Conservation (phyloP, 257 asterid species). For the Rehmannia glutinosa region DNA sequence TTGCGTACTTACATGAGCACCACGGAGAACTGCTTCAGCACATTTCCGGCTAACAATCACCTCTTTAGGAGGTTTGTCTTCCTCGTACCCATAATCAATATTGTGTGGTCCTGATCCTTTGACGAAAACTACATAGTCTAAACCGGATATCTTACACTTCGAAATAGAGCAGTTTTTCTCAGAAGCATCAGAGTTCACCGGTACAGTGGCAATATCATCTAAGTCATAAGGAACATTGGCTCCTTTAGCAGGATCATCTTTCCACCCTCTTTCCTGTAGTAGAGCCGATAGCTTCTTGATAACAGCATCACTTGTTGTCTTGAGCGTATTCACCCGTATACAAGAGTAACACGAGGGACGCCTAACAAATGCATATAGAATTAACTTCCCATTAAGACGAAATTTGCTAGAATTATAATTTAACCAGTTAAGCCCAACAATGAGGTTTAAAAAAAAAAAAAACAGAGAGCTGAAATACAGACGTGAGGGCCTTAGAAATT, state of each 20-base stretch:
- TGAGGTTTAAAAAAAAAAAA: not conserved
- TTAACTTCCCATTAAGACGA: not conserved
- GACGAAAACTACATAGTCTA: slow-evolving; percentile 72
- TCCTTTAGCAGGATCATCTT: slow-evolving; percentile 20
- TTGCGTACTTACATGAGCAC: slow-evolving; percentile 74
- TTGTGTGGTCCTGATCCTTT: slow-evolving; percentile 89
- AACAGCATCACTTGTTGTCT: slow-evolving; percentile 62
- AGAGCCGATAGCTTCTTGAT: slow-evolving; percentile 56
- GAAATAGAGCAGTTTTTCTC: slow-evolving; percentile 31
- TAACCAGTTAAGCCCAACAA: not conserved
- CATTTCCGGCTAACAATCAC: slow-evolving; percentile 95
- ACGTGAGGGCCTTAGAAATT: slow-evolving; percentile 81
- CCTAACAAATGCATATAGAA: slow-evolving; percentile 40
- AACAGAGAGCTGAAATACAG: not conserved
- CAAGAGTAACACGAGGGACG: slow-evolving; percentile 93
- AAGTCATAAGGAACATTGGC: slow-evolving; percentile 11
- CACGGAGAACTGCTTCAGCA: slow-evolving; percentile 99
- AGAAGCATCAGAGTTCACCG: slow-evolving; percentile 18
- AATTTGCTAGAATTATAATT: not conserved
- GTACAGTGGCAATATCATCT: slow-evolving; percentile 18
- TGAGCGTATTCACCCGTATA: slow-evolving; percentile 78
- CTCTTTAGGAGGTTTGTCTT: slow-evolving; percentile 72
- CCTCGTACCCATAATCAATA: slow-evolving; percentile 54
- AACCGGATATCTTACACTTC: slow-evolving; percentile 58
- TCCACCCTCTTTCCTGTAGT: slow-evolving; percentile 44